Conservation (phyloP, 2,329 filamentous ascomycete species). For the Fusarium devonianum region DNA sequence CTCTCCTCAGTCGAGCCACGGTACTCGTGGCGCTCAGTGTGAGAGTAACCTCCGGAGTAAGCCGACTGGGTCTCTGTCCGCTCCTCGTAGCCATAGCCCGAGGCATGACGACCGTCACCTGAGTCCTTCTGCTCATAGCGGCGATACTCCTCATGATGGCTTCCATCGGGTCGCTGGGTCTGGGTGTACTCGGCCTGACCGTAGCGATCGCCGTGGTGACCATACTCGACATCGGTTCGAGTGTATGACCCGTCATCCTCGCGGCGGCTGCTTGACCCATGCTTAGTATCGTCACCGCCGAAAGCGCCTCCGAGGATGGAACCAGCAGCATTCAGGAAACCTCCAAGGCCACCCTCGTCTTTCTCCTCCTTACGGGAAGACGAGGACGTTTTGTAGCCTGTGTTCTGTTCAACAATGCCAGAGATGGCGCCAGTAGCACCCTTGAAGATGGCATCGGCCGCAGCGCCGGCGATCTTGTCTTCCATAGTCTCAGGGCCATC, state of each 20-base stretch:
- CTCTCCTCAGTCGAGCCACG: slow-evolving; percentile 46
- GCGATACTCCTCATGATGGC: slow-evolving; percentile 65
- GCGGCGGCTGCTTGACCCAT: slow-evolving; percentile 60
- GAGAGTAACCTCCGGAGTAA: slow-evolving; percentile 63
- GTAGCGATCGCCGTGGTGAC: slow-evolving; percentile 63
- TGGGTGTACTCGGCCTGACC: slow-evolving; percentile 67
- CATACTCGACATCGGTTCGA: slow-evolving; percentile 68
- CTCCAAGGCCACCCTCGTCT: slow-evolving; percentile 71
- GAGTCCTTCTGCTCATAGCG: slow-evolving; percentile 66
- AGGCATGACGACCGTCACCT: slow-evolving; percentile 47
- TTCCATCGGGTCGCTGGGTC: slow-evolving; percentile 65
- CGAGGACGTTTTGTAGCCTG: slow-evolving; percentile 52
- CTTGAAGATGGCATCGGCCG: slow-evolving; percentile 63
- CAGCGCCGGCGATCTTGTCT: slow-evolving; percentile 63
- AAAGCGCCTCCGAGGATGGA: slow-evolving; percentile 71
- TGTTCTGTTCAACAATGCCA: slow-evolving; percentile 55
- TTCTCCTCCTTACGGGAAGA: slow-evolving; percentile 50
- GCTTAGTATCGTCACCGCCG: slow-evolving; percentile 61
- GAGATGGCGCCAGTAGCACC: slow-evolving; percentile 64
- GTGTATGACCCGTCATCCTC: slow-evolving; percentile 67
- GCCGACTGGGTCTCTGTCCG: slow-evolving; percentile 60
- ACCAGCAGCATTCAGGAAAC: slow-evolving; percentile 73
- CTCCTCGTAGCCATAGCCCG: slow-evolving; percentile 66
- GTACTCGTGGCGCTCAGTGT: slow-evolving; percentile 61
- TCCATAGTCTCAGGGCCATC: slow-evolving; percentile 56